These are phyloP conservation scores for Daedaleopsis sinensis DNA, from an alignment of 768 basidiomycete genomes.

Conservation along the genomic window DNA sequence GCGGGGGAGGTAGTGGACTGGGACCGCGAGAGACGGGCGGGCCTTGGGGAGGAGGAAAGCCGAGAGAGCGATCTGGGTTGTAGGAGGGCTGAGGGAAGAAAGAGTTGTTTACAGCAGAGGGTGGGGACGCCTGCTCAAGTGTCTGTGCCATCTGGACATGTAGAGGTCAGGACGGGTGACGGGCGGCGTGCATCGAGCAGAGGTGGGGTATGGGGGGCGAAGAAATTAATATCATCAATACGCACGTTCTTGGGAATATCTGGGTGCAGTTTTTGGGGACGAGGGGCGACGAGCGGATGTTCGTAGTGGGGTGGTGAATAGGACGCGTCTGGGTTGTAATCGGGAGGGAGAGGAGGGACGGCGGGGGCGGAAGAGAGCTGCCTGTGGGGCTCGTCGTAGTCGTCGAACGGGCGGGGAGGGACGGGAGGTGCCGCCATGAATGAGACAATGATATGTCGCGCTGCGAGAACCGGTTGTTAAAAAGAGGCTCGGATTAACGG, in stretches of 20 bases:
- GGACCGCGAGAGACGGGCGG: constrained; percentile 19
- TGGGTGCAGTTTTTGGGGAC: constrained; percentile 65
- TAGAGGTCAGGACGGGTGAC: constrained; percentile 21
- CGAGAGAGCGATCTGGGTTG: constrained; percentile 18
- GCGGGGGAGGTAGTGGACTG: constrained; percentile 28
- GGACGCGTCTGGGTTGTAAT: constrained; percentile 33
- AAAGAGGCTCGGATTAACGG: too few relatives aligned
- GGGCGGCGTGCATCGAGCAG: constrained; percentile 16
- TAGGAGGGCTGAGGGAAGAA: constrained; percentile 27
- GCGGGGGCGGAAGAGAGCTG: constrained; percentile 42
- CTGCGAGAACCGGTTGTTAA: too few relatives aligned
- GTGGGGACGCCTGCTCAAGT: constrained; percentile 45
- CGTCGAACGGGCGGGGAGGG: constrained; percentile 29
- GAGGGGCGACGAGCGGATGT: constrained; percentile 63
- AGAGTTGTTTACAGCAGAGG: constrained; percentile 21
- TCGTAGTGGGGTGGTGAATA: constrained; percentile 53
- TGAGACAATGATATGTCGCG: too few relatives aligned
- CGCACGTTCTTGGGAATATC: constrained; percentile 64
- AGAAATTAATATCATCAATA: constrained; percentile 21
- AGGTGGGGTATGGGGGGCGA: constrained; percentile 12
- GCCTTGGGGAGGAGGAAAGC: constrained; percentile 9
- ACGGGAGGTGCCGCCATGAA: constrained; percentile 28
- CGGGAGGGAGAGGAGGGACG: constrained; percentile 51
- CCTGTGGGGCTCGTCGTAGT: constrained; percentile 20
- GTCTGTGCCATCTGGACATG: constrained; percentile 60